Evolutionary conservation across 1,284 basidiomycete genomes (phyloP), one percentile per base, ranked within the genome.

Genomic region (Ceratobasidium sp.): DNA sequence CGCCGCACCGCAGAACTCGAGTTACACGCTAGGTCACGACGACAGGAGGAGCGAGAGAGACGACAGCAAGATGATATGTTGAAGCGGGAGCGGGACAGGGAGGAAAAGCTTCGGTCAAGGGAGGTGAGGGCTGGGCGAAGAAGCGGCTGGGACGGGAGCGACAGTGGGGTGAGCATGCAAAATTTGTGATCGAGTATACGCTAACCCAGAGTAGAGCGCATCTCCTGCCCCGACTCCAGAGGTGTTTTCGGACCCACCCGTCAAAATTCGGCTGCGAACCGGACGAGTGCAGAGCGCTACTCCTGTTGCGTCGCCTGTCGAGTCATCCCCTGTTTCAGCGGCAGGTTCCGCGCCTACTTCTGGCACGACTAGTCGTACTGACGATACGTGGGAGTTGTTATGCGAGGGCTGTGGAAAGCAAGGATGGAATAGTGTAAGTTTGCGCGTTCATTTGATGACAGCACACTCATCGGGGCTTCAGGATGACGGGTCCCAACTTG

Each of bases 391-490:
- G 93, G 86, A 90, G 68, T 80, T 95, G 50, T 87, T 90, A 74
- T 95, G 93, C 77, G 93, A 95, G 75, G 82, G 95, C 22, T 95
- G 93, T 76, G 83, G 83, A 58, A 82, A 83, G 65, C 82, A 81
- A 35, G 91, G 91, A 8, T 79, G 86, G 68, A 94, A 93, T 76
- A 76, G 87, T 72, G 91, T 91, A 72, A 71, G 85, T 73, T 29
- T 65, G 52, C 45, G n/a, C n/a, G n/a, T 54, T 54, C 25, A 17
- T 2, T 49, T n/a, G 35, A 20, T 29, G 43, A 50, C 35, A 64
- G 32, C 17, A 56, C 49, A 56, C 69, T 72, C 34, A 75, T 67
- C 64, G 20, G 25, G 45, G 38, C 67, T 65, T 31, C 68, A 93
- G 90, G 90, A 93, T 72, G 91, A 91, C 72, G 87, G 87, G 25